Conservation (phyloP, 176 grass and related monocot species). For the Secale cereale region DNA sequence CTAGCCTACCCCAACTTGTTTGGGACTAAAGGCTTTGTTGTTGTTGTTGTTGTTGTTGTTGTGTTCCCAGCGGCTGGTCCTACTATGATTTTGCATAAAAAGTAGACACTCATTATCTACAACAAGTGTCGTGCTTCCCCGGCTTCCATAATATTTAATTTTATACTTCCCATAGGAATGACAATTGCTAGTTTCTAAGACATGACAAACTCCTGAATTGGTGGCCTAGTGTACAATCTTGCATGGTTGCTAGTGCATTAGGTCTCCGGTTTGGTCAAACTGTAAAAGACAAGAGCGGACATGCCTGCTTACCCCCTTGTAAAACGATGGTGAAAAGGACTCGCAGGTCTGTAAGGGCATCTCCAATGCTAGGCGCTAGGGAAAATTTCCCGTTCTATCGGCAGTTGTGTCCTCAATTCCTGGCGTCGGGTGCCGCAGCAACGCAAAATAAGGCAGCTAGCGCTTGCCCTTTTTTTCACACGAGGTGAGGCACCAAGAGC, state of each 20-base stretch:
- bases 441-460: no score
- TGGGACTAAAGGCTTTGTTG: no score
- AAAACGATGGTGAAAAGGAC: neutral
- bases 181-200: neutral
- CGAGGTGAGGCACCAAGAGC: no score
- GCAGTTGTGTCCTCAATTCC: no score
- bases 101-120: neutral
- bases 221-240: neutral
- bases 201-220: neutral
- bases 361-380: no score
- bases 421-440: no score
- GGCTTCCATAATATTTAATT: slow-evolving; percentile 9
- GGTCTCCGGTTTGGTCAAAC: neutral
- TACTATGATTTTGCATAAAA: neutral
- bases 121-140: neutral
- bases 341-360: neutral
- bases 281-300: neutral
- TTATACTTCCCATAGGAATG: neutral
- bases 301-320: neutral
- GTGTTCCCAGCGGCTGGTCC: neutral
- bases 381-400: no score
- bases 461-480: no score
- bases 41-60: no score
- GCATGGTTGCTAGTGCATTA: neutral
- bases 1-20: no score